Percentiles rank a stretch among this genome's conserved stretches.
Conservation (phyloP, 805 yeast genomes). For the Hanseniaspora meyeri region DNA sequence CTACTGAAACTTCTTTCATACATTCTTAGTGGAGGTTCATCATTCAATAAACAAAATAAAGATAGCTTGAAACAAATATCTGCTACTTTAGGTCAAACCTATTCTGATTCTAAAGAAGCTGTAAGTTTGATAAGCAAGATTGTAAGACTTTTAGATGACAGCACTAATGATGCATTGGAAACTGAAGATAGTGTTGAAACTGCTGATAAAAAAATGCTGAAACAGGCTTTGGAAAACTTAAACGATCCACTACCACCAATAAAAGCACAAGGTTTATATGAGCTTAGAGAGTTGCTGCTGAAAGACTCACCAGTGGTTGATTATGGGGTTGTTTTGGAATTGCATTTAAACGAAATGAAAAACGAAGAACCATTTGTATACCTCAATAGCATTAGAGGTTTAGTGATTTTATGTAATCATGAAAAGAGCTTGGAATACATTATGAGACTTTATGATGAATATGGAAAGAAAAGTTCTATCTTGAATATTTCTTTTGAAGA, state of each 20-base stretch:
- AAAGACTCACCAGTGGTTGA: constrained; percentile 40
- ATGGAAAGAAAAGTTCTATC: constrained; percentile 18
- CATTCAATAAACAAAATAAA: neutral
- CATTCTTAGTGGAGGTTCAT: constrained; percentile 23
- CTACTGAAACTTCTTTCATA: constrained; percentile 31
- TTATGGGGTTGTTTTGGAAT: constrained; percentile 41
- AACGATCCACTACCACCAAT: constrained; percentile 74
- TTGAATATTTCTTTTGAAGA: constrained; percentile 40
- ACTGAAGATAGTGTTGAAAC: neutral
- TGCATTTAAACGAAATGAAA: constrained; percentile 52
- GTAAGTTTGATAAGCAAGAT: constrained; percentile 6
- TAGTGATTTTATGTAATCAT: constrained; percentile 45
- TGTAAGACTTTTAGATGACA: neutral
- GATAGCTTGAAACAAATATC: neutral
- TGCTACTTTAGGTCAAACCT: neutral
- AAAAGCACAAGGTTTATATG: constrained; percentile 69
- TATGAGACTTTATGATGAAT: constrained; percentile 30
- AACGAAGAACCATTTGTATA: constrained; percentile 83
- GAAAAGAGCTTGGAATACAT: constrained; percentile 33
- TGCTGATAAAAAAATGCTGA: constrained; percentile 31
- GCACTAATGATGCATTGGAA: neutral
- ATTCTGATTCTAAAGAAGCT: neutral
- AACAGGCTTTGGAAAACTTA: constrained; percentile 52
- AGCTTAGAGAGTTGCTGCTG: constrained; percentile 44
- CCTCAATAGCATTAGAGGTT: constrained; percentile 68